phyloP scores from a whole-genome alignment of 2,329 filamentous ascomycete genomes.

The Pseudogymnoascus sp. region DNA sequence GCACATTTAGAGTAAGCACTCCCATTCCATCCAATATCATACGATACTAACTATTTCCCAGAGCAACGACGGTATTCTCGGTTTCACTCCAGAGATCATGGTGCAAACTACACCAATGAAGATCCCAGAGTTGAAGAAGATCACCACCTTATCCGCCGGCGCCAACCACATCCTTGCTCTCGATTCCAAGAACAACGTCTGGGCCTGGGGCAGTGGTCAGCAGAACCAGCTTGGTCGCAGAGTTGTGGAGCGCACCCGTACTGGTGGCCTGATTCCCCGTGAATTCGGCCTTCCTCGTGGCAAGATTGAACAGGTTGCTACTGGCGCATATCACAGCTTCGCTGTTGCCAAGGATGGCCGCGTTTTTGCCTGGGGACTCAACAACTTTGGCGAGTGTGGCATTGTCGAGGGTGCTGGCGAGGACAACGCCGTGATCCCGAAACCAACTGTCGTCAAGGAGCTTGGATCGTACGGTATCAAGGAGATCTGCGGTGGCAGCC shows the following conservation, averaged over 20 bases:
- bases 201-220: conserved; percentile 58
- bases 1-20: conserved; percentile 61
- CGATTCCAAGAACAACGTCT: conserved; percentile 51
- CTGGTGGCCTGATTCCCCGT: conserved; percentile 23
- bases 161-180: conserved; percentile 55
- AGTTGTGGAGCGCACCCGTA: conserved; percentile 23
- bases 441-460: conserved; percentile 58
- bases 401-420: conserved; percentile 56
- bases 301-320: conserved; percentile 35
- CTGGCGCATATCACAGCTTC: conserved; percentile 76
- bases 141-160: conserved; percentile 46
- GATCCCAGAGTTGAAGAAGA: conserved; percentile 51
- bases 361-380: conserved; percentile 78
- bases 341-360: conserved; percentile 60
- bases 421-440: conserved; percentile 64
- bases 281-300: conserved; percentile 28
- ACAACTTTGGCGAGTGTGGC: conserved; percentile 79
- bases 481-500: conserved; percentile 63
- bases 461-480: conserved; percentile 58
- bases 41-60: conserved; percentile 25
- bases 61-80: conserved; percentile 58
- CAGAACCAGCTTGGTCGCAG: conserved; percentile 60
- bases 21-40: neutral
- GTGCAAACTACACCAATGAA: conserved; percentile 35
- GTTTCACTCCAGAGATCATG: conserved; percentile 35